A percentile compares a stretch with the other conserved stretches of the same genome.
Evolutionary conservation across 2,329 filamentous ascomycete species (phyloP).

Genomic region (Penicillium capsulatum): DNA sequence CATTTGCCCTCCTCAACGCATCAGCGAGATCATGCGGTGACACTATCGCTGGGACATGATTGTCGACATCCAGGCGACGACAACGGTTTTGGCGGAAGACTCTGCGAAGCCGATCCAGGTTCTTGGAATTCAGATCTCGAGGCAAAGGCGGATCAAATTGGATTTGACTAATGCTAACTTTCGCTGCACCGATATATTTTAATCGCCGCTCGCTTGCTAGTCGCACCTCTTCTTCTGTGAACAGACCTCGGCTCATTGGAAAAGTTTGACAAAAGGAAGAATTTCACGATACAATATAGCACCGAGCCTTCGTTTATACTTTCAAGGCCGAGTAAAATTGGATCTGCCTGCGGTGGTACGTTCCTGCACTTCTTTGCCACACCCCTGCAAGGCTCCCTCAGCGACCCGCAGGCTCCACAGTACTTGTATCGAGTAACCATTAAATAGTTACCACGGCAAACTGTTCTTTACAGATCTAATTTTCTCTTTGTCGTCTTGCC

Average conservation of each 20-base stretch:
- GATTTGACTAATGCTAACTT: slow-evolving; percentile 24
- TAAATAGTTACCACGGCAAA: too few species aligned
- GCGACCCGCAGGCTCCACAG: too few species aligned
- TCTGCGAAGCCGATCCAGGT: slow-evolving; percentile 18
- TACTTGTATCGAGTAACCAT: too few species aligned
- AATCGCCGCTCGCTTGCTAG: slow-evolving; percentile 17
- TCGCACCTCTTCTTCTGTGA: slow-evolving; percentile 16
- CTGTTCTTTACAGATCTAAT: too few species aligned
- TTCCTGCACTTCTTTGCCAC: too few species aligned
- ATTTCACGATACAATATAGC: not conserved
- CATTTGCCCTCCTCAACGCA: slow-evolving; percentile 5
- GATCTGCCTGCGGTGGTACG: too few species aligned
- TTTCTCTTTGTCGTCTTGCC: too few species aligned
- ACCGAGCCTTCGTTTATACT: not conserved
- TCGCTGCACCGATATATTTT: slow-evolving; percentile 25
- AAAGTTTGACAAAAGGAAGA: too few species aligned
- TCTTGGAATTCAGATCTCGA: slow-evolving; percentile 19
- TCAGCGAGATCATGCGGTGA: slow-evolving; percentile 21
- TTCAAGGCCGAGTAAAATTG: too few species aligned
- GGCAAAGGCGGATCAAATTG: slow-evolving; percentile 15
- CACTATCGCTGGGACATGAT: slow-evolving; percentile 31
- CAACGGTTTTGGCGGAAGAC: slow-evolving; percentile 23
- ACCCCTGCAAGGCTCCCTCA: too few species aligned
- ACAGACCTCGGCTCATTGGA: slow-evolving; percentile 11
- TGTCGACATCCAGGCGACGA: slow-evolving; percentile 22